Base-by-base conservation (phyloP, 257 asterid genomes). In the Lycium ferocissimum region DNA sequence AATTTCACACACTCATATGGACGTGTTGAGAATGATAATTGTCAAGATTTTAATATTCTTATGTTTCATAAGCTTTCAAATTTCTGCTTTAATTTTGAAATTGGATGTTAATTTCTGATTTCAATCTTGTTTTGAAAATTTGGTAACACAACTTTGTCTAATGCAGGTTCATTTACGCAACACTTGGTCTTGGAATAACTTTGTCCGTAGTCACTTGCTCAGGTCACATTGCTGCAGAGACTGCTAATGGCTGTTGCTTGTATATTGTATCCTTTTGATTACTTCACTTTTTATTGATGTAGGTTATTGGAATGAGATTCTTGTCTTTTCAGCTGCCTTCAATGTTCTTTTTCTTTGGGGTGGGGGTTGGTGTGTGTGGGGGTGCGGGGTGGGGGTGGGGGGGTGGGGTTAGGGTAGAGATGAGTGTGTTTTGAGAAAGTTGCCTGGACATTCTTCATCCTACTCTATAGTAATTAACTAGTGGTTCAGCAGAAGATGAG, bases 211-310 rank as follows among this genome's bases (percentile, higher is more conserved):
- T 93, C 86, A 88, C 92, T 1, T 92, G 94, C 87, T 87, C 93
- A 2, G 97, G 97, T 69, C 94, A 93, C 85, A 87, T 91, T 84
- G 97, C 95, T 72, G 95, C 95, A 1, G 94, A 91, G 88, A 92
- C 95, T 84, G 90, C 91, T 54, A 92, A 89, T 71, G 94, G 94
- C 22, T 92, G 94, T 82, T 93, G 93, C 90, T 88, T 93, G 66
- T 91, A 81, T 85, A 83, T 88, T 43, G 97, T 93, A 93, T 93
- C 97, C 97, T 92, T 84, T 11, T 5, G 14, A 37, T 81, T 12
- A 58, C 40, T 66, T 88, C 20, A 38, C 56, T 33, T 53, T 78
- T 26, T 53, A 78, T 33, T 26, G 22, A 78, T 26, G 35, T 22
- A 51, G 56, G 81, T 53, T 59, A 18, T 6, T 59, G 26, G 82